Conservation (phyloP, 345 rosid species). For the Isatis tinctoria region DNA sequence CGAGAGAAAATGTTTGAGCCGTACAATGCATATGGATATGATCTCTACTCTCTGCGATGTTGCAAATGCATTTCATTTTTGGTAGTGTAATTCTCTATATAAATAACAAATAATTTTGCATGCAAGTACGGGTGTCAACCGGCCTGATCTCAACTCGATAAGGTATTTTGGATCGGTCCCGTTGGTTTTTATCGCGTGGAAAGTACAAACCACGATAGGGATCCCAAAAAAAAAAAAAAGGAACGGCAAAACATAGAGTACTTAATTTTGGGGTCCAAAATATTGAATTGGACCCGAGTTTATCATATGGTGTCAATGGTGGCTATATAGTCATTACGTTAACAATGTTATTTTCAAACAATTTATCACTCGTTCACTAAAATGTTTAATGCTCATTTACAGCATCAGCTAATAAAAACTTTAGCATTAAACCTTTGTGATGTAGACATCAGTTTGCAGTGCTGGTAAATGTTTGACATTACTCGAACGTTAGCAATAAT, state of each 20-base stretch:
- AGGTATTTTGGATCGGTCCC: not conserved
- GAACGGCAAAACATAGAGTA: not conserved
- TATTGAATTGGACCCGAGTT: not conserved
- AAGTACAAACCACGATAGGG: not conserved
- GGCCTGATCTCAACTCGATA: not conserved
- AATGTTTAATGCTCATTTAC: not conserved
- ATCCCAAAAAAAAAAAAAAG: not conserved
- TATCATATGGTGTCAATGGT: not conserved
- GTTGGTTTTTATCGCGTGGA: not conserved
- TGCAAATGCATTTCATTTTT: not conserved
- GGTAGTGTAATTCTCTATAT: not conserved
- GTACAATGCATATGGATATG: not conserved
- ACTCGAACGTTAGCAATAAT: not conserved
- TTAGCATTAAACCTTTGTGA: not conserved
- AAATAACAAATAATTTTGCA: constrained; percentile 1
- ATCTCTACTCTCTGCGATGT: not conserved
- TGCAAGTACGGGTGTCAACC: constrained; percentile 26
- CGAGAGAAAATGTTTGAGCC: not conserved
- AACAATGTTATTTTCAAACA: not conserved
- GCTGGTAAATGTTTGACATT: not conserved
- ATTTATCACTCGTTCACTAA: not conserved
- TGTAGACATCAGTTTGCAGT: not conserved
- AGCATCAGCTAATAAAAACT: not conserved
- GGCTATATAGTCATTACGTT: not conserved
- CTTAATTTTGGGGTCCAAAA: not conserved